phyloP scores from a whole-genome alignment of 805 yeast genomes.

The Maudiozyma bulderi region DNA sequence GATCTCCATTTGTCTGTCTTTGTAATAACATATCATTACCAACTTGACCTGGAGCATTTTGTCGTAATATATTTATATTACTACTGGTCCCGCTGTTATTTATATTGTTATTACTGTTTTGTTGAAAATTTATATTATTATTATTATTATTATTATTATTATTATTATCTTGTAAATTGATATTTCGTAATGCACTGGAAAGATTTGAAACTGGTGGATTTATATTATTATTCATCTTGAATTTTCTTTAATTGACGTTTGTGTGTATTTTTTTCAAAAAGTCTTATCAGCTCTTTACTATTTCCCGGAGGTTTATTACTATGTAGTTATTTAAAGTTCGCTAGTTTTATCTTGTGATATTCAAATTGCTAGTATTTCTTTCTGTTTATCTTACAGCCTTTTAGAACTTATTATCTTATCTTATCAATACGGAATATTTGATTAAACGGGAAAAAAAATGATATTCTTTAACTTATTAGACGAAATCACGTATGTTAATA shows the following conservation, averaged over 20 bases:
- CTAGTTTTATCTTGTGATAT: no score
- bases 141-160: slow-evolving; percentile 1
- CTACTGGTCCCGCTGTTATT: slow-evolving; percentile 5
- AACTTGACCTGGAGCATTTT: slow-evolving; percentile 1
- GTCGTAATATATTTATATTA: slow-evolving; percentile 14
- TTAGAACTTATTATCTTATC: no score
- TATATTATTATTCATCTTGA: not conserved
- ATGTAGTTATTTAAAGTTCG: no score
- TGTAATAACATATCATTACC: slow-evolving; percentile 2
- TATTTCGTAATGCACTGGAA: slow-evolving; percentile 29
- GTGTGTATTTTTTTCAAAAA: not conserved
- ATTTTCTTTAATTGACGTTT: not conserved
- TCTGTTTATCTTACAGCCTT: no score
- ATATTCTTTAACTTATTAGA: no score
- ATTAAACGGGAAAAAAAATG: no score
- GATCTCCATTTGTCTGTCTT: not conserved
- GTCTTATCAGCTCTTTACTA: no score
- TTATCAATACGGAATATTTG: no score
- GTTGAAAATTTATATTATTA: slow-evolving; percentile 1
- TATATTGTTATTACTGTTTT: slow-evolving; percentile 5
- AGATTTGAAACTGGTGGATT: slow-evolving; percentile 25
- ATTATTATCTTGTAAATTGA: slow-evolving; percentile 21
- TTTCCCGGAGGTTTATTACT: no score
- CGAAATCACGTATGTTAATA: no score
- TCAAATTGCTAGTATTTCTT: no score